These are phyloP conservation scores for Globisporangium splendens DNA, from an alignment of 352 stramenopile species.

Conservation along the genomic window DNA sequence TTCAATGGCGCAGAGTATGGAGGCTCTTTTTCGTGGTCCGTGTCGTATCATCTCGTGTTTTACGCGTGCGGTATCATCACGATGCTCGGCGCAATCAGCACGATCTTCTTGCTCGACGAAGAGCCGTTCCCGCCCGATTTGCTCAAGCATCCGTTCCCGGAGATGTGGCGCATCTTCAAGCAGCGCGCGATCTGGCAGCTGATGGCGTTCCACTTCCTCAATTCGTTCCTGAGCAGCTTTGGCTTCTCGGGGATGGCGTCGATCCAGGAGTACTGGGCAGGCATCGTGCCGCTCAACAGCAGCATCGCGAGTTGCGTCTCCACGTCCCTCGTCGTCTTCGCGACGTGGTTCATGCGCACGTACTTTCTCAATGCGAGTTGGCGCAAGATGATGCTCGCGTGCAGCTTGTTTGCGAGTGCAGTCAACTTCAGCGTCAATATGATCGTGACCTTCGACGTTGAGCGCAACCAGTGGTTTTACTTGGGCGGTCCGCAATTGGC, in stretches of 20 bases:
- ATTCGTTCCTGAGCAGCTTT: slow-evolving; percentile 58
- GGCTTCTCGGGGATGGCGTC: slow-evolving; percentile 48
- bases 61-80: slow-evolving; percentile 40
- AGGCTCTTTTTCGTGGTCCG: slow-evolving; percentile 51
- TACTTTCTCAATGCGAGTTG: slow-evolving; percentile 63
- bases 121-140: slow-evolving; percentile 24
- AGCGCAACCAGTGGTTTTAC: slow-evolving; percentile 72
- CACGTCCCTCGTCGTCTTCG: slow-evolving; percentile 44
- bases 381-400: slow-evolving; percentile 47
- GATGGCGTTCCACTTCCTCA: slow-evolving; percentile 64
- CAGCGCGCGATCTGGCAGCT: slow-evolving; percentile 69
- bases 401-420: slow-evolving; percentile 39
- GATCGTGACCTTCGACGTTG: slow-evolving; percentile 50
- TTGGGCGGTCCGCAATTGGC: slow-evolving; percentile 52
- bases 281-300: slow-evolving; percentile 49
- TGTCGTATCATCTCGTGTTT: slow-evolving; percentile 53
- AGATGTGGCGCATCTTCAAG: slow-evolving; percentile 74
- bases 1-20: slow-evolving; percentile 65
- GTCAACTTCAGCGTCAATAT: slow-evolving; percentile 43
- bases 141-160: slow-evolving; percentile 32
- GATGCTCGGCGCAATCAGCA: slow-evolving; percentile 29
- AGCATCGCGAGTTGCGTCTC: slow-evolving; percentile 50
- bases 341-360: slow-evolving; percentile 50
- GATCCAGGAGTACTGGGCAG: slow-evolving; percentile 60
- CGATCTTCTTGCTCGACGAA: slow-evolving; percentile 47